Evolutionary conservation across 306 rosid species (phyloP).

Genomic region (Lupinus albus): DNA sequence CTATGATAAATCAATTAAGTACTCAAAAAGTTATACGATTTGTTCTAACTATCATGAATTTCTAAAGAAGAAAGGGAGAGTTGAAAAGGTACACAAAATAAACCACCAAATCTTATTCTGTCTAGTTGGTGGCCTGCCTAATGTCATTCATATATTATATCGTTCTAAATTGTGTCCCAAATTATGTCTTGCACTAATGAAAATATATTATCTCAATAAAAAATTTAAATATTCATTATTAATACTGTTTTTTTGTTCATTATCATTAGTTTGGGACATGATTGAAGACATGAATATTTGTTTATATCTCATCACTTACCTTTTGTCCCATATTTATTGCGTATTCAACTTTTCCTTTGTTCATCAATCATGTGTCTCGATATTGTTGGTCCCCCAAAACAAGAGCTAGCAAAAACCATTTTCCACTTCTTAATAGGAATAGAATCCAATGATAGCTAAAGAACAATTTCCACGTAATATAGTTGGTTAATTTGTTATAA

Average conservation of each 20-base stretch:
- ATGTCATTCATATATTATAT: too few species aligned
- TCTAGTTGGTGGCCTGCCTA: slow-evolving; percentile 31
- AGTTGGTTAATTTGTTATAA: background rate
- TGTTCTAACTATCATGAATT: too few species aligned
- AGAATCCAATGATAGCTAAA: background rate
- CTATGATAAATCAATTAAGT: too few species aligned
- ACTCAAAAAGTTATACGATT: too few species aligned
- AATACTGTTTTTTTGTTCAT: too few species aligned
- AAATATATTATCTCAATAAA: too few species aligned
- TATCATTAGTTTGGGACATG: too few species aligned
- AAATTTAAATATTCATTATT: too few species aligned
- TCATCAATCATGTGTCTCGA: background rate
- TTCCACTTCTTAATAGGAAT: background rate
- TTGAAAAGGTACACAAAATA: slow-evolving; percentile 6
- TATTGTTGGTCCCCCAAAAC: slow-evolving; percentile 1
- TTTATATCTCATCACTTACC: background rate
- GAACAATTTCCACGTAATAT: slow-evolving; percentile 32
- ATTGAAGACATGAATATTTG: too few species aligned
- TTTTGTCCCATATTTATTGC: slow-evolving; percentile 2
- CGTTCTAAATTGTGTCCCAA: too few species aligned
- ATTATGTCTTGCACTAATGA: too few species aligned
- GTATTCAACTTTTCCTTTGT: slow-evolving; percentile 23
- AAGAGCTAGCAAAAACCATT: background rate
- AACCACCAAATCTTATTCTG: slow-evolving; percentile 34
- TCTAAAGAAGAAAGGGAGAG: background rate